These are phyloP conservation scores for Collariella sp. DNA, from an alignment of 495 filamentous ascomycete genomes.

Conservation along the genomic window DNA sequence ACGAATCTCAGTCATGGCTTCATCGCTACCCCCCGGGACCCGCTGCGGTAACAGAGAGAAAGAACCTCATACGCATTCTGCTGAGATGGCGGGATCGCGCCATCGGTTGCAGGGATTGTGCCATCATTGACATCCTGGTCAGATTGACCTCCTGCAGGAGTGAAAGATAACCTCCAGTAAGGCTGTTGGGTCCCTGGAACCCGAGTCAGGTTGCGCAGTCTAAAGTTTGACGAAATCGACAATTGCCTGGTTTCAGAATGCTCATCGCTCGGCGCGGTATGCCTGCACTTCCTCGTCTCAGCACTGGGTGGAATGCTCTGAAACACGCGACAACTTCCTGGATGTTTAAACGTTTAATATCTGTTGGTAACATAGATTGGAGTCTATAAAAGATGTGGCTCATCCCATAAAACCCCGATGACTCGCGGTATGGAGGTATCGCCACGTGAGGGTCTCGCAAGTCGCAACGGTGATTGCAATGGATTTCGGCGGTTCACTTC, in stretches of 20 bases:
- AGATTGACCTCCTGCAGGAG: not conserved
- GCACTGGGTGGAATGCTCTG: not conserved
- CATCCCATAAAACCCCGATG: too few relatives aligned
- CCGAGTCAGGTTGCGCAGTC: not conserved
- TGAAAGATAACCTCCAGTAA: not conserved
- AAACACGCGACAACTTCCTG: not conserved
- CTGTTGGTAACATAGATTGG: too few relatives aligned
- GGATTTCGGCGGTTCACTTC: too few relatives aligned
- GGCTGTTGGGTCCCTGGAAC: not conserved
- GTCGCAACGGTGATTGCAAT: too few relatives aligned
- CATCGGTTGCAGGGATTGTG: conserved; percentile 28
- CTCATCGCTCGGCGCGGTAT: not conserved
- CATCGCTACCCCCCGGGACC: not conserved
- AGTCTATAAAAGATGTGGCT: too few relatives aligned
- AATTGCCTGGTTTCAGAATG: not conserved
- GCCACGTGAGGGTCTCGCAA: too few relatives aligned
- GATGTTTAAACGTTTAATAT: too few relatives aligned
- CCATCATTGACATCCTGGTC: conserved; percentile 13
- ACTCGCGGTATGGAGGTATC: too few relatives aligned
- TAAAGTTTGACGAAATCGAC: not conserved
- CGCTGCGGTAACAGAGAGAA: not conserved
- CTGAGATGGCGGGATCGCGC: conserved; percentile 24
- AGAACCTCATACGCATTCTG: conserved; percentile 1
- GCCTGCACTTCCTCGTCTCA: not conserved
- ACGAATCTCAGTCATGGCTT: conserved; percentile 10